These are phyloP conservation scores for Exobasidium cylindrosporum DNA, from an alignment of 1,284 basidiomycete species.

Conservation along the genomic window DNA sequence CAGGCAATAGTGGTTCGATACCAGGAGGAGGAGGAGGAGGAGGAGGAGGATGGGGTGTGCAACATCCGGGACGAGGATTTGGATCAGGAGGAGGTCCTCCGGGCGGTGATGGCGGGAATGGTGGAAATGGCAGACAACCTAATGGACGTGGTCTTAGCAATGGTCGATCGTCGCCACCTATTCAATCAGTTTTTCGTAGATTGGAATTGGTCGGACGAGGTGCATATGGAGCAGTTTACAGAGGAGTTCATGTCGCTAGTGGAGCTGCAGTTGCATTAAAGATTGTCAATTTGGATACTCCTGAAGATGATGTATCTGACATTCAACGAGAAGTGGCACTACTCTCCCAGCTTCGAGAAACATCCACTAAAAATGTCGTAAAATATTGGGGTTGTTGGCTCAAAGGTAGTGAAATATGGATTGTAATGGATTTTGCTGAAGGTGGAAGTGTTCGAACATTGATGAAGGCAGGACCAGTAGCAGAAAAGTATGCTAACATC, in stretches of 20 bases:
- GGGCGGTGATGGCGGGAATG: neutral
- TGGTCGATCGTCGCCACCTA: conserved; percentile 5
- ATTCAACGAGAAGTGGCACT: conserved; percentile 95
- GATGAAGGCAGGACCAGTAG: conserved; percentile 72
- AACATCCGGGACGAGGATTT: neutral
- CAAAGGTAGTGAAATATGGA: conserved; percentile 94
- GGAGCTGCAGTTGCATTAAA: conserved; percentile 89
- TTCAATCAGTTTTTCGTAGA: conserved; percentile 36
- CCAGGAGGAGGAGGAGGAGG: neutral
- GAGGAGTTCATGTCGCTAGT: conserved; percentile 68
- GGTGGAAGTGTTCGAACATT: conserved; percentile 91
- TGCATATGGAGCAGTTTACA: conserved; percentile 52
- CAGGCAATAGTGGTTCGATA: neutral
- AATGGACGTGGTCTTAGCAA: neutral
- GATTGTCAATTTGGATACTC: conserved; percentile 96
- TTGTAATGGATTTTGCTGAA: conserved; percentile 96
- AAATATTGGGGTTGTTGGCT: conserved; percentile 94
- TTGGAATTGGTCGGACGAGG: conserved; percentile 52
- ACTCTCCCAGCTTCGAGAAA: conserved; percentile 74
- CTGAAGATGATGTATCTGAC: conserved; percentile 84
- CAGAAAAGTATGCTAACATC: conserved; percentile 83
- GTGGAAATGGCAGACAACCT: neutral
- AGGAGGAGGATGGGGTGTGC: neutral
- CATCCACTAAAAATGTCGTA: conserved; percentile 82
- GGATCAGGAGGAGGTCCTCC: neutral